A percentile compares a stretch with the other conserved stretches of the same genome.
These are phyloP conservation scores for Colletotrichum sp. DNA, from an alignment of 2,329 filamentous ascomycete species.

Conservation along the genomic window DNA sequence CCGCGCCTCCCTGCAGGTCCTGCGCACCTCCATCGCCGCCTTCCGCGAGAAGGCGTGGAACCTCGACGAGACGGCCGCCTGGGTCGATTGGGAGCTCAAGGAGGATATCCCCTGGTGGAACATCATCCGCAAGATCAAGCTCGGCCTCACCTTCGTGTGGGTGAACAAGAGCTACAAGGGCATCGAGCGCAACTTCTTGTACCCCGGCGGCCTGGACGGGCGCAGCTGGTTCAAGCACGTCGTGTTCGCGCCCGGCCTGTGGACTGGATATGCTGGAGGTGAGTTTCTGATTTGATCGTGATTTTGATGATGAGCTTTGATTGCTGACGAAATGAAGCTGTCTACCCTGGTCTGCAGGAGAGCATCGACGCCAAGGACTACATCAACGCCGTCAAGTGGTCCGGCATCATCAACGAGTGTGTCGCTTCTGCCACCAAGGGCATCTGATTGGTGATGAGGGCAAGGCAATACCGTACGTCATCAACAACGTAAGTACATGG, in stretches of 20 bases:
- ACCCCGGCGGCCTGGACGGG: slow-evolving; percentile 76
- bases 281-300: slow-evolving; percentile 31
- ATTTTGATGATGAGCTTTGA: not conserved
- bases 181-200: slow-evolving; percentile 82
- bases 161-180: slow-evolving; percentile 85
- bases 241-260: slow-evolving; percentile 87
- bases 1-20: slow-evolving; percentile 39
- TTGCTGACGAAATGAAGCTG: slow-evolving; percentile 43
- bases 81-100: slow-evolving; percentile 46
- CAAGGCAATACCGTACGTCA: accelerated
- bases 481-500: accelerated
- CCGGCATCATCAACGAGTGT: slow-evolving; percentile 59
- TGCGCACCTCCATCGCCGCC: slow-evolving; percentile 41
- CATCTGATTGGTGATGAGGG: not conserved
- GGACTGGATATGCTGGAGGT: slow-evolving; percentile 89
- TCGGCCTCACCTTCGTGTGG: slow-evolving; percentile 66
- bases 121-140: slow-evolving; percentile 69
- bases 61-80: slow-evolving; percentile 51
- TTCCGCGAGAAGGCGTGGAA: slow-evolving; percentile 45
- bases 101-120: slow-evolving; percentile 79
- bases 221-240: slow-evolving; percentile 94
- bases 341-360: slow-evolving; percentile 67
- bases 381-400: slow-evolving; percentile 63
- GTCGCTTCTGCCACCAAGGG: slow-evolving; percentile 52
- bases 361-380: slow-evolving; percentile 66